Base-by-base conservation (phyloP, 768 basidiomycete species). In the Lyophyllum semitale region DNA sequence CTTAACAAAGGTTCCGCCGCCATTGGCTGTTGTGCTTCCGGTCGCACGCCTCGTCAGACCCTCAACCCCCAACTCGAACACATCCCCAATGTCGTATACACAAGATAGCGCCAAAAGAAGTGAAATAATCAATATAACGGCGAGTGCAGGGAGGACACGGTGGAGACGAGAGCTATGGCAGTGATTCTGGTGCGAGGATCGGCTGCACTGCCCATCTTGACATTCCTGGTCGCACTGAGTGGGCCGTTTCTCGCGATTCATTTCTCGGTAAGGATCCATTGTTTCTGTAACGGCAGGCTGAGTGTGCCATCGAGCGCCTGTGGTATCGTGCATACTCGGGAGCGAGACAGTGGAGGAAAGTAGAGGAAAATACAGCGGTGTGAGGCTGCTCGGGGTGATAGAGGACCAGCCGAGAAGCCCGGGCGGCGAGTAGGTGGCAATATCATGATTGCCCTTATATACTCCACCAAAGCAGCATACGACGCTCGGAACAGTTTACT, bases 141-240 rank as follows among this genome's bases (percentile, higher is more conserved):
- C 58, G 1, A 74, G 55, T 7, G 71, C 59, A 1, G 77, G 74
- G 17, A 80, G 57, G 38, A 80, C 50, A 20, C 63, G 69, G 18
- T 66, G 67, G 26, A 58, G 51, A 40, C 47, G 50, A 37, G 41
- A 44, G 33, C 55, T 25, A 26, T 52, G 58, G 27, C 45, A 48
- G 20, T 37, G 48, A 35, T 6, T 45, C 13, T 53, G 47, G 22
- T 56, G 54, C 17, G 27, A 12, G 44, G 44, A 23, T 12, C 27
- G 23, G 22, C 23, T 22, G 6, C 50, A 44, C 3, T 48, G 50
- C 1, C 29, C 32, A 18, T 48, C 47, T 23, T 53, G 41, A 26
- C 42, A 40, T 17, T 53, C 37, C n/a, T 18, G 44, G 2, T n/a
- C 15, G 0, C n/a, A 8, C 17, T 26, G 44, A 1, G 17, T 27